Evolutionary conservation across 768 basidiomycete species (phyloP), one percentile per base, ranked within the genome.

Genomic region (Leccinum uliginosum): DNA sequence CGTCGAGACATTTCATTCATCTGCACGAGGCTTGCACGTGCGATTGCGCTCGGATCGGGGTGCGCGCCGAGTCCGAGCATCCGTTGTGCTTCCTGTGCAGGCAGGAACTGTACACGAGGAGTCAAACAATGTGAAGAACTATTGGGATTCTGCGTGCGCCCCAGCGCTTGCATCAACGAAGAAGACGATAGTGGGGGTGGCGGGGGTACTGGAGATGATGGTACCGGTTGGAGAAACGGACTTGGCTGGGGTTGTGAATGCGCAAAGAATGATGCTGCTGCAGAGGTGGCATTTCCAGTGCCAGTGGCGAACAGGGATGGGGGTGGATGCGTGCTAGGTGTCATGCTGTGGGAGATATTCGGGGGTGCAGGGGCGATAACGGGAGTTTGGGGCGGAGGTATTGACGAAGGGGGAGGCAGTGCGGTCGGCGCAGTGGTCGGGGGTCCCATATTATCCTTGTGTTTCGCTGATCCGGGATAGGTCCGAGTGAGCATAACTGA

Each of bases 1-100:
- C 85, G 79, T 52, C 86, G 75, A 45, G 86, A 87, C 60, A 87
- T 80, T 66, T 90, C 89, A 71, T 84, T 89, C 84, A 91, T 87
- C 68, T 89, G 87, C 62, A 83, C 77, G 57, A 91, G 79, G 51
- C 84, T 82, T 15, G 85, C 86, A 23, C 83, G 80, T 4, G 86
- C 87, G 47, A 89, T 58, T 40, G 65, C 80, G 34, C 82, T 77
- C n/a, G 75, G 71, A 63, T 82, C 83, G 11, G 76, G 74, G 59
- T 81, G 82, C 50, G 55, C 63, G 19, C 62, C 62, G 2, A 72
- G 61, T 40, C 77, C 74, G 56, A 80, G 71, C 55, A 80, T 73
- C 14, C 80, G 77, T 58, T 83, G 83, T 14, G 81, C 78, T 62
- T 83, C 81, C 40, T 80, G 78, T 11, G 78, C 74, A 26, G 84